Conservation (phyloP, 345 rosid species). For the Eucalyptus brandiana region DNA sequence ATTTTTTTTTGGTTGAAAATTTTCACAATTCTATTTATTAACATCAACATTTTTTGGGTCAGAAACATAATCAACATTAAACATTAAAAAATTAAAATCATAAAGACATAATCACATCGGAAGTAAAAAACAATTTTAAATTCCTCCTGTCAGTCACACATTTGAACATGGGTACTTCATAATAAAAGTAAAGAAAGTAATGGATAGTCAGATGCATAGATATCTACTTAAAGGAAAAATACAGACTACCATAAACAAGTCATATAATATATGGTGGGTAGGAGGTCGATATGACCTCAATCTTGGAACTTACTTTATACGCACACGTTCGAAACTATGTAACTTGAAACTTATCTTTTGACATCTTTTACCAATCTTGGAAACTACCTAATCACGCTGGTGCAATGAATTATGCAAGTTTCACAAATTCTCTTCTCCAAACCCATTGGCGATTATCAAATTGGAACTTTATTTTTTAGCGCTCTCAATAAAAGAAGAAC, state of each 20-base stretch:
- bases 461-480: background rate
- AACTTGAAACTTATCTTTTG: background rate
- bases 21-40: background rate
- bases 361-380: background rate
- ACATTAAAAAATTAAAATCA: background rate
- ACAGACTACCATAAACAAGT: background rate
- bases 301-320: background rate
- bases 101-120: background rate
- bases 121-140: background rate
- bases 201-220: background rate
- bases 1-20: background rate
- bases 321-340: background rate
- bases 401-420: background rate
- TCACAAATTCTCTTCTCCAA: background rate
- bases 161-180: background rate
- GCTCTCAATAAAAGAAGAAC: background rate
- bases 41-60: background rate
- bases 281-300: background rate
- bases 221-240: background rate
- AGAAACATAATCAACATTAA: background rate
- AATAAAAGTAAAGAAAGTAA: background rate
- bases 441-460: background rate
- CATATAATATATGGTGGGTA: background rate
- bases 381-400: background rate
- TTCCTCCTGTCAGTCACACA: background rate